Evolutionary conservation across 2,329 filamentous ascomycete genomes (phyloP).

Genomic region (Alternaria triticimaculans): DNA sequence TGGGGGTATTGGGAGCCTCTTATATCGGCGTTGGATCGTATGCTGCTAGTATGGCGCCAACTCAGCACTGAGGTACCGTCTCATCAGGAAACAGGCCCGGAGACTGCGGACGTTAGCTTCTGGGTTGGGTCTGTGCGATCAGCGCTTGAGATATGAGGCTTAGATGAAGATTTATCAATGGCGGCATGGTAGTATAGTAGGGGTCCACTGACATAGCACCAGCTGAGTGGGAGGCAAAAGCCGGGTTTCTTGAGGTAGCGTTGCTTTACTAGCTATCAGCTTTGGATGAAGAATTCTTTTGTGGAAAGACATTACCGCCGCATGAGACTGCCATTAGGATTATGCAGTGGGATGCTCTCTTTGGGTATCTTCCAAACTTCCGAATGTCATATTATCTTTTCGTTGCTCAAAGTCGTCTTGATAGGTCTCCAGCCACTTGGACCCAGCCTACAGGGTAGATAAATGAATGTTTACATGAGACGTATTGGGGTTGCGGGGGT

Average conservation of each 20-base stretch:
- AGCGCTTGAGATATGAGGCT: constrained; percentile 38
- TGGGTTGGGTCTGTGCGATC: constrained; percentile 37
- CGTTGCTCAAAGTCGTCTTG: background rate
- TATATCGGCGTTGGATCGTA: constrained; percentile 33
- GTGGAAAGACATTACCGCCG: background rate
- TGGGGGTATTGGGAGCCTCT: constrained; percentile 28
- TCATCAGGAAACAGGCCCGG: constrained; percentile 49
- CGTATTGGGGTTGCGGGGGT: constrained; percentile 26
- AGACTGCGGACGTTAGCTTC: constrained; percentile 36
- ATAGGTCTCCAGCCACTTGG: background rate
- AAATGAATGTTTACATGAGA: constrained; percentile 42
- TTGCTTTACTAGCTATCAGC: constrained; percentile 11
- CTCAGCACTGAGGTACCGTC: constrained; percentile 7
- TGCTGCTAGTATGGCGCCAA: constrained; percentile 10
- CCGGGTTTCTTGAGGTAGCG: constrained; percentile 19
- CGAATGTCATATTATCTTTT: background rate
- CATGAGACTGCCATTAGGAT: background rate
- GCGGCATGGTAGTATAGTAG: constrained; percentile 32
- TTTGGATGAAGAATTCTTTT: background rate
- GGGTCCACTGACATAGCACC: constrained; percentile 31
- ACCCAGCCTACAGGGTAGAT: constrained; percentile 5
- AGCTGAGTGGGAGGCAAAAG: constrained; percentile 15
- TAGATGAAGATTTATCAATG: constrained; percentile 38
- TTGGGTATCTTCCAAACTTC: background rate
- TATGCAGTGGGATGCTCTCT: background rate